A percentile compares a stretch with the other conserved stretches of the same genome.
These are phyloP conservation scores for Plasmodium vivax DNA, from an alignment of 169 alveolate species.

Conservation along the genomic window DNA sequence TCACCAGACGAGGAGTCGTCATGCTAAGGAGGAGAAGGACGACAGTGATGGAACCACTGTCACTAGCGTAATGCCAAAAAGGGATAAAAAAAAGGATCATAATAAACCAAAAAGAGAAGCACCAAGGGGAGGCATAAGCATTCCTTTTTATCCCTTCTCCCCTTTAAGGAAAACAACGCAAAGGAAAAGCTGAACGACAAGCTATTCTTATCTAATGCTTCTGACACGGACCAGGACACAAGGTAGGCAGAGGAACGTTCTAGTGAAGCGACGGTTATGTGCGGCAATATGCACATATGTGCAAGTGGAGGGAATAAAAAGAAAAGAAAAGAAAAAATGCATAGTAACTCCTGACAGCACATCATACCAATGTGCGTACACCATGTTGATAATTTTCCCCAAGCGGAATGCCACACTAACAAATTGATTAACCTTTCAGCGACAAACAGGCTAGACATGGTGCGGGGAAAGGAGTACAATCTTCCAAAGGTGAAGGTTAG, in stretches of 20 bases:
- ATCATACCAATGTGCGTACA: not conserved
- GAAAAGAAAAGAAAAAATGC: not conserved
- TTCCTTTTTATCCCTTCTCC: not conserved
- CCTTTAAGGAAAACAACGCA: constrained; percentile 12
- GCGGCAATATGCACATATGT: not conserved
- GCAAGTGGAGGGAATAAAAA: not conserved
- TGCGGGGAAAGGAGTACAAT: constrained; percentile 4
- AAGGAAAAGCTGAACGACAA: not conserved
- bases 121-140: not conserved
- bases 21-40: not conserved
- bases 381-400: not conserved
- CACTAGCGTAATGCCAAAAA: constrained; percentile 6
- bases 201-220: not conserved
- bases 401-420: not conserved
- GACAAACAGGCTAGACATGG: constrained; percentile 10
- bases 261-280: not conserved
- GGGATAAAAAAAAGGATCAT: not conserved
- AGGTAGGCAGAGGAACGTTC: not conserved
- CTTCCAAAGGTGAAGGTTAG: constrained; percentile 36
- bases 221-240: not conserved
- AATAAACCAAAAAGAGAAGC: not conserved
- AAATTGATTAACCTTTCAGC: constrained; percentile 2
- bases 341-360: not conserved
- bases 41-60: not conserved
- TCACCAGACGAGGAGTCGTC: not conserved